Evolutionary conservation across 2,329 filamentous ascomycete genomes (phyloP), one percentile per base, ranked within the genome.

Genomic region (Cytospora leucostoma): DNA sequence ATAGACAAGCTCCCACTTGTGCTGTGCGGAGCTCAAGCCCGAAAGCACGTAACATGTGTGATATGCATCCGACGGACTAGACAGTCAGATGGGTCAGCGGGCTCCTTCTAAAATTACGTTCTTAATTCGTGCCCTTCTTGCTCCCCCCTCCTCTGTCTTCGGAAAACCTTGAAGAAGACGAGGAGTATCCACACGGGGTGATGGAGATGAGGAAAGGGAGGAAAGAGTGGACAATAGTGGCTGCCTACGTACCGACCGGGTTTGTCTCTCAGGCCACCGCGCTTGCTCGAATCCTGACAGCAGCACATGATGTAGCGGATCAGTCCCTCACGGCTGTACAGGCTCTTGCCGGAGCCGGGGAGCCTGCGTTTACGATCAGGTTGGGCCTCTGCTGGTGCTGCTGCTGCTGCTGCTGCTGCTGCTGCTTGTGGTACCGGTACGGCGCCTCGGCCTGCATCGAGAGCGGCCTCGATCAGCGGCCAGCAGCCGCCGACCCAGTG

Each of bases 401-500:
- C 66, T 35, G 68, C 32, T 55, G 34, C 64, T 19, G 59, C 51
- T 27, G 27, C 57, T 59, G 69, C 55, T 50, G 37, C 35, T 49
- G 11, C 32, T 54, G 53, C 74, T 70, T 33, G 70, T 67, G 67
- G 66, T 27, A 66, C 66, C 35, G 68, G 38, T 55, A 53, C 64
- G 21, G 59, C 51, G n/a, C 64, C 56, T 66, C 67, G 40, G 61
- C 37, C 76, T 61, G 84, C 85, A 68, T 84, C 83, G 63, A 95
- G 78, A 61, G 88, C 88, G 63, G 92, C 91, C 79, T 97, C 90
- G 69, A 98, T 82, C 68, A 99, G 78, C 53, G 94, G 89, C 92
- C 93, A 99, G 79, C 93, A 98, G 61, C 90, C 91, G 61, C 95
- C 95, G 38, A 97, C 90, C 95, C 95, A 99, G 77, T 97, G 94